Evolutionary conservation across 2,329 filamentous ascomycete genomes (phyloP).

Genomic region (Talaromyces sp.): DNA sequence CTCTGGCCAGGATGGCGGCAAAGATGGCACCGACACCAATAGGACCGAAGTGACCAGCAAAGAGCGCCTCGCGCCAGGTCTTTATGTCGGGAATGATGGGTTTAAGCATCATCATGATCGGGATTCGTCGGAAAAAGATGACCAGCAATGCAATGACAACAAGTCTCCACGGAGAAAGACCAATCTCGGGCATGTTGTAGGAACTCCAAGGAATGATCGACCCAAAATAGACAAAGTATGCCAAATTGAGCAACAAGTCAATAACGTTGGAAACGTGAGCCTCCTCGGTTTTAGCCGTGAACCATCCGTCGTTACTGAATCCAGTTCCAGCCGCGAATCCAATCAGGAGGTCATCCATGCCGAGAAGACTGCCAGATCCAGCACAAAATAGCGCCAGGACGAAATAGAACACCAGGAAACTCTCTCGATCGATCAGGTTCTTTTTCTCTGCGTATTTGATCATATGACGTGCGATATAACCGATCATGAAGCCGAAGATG

Average conservation of each 20-base stretch:
- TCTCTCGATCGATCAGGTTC: conserved; percentile 89
- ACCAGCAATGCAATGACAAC: conserved; percentile 93
- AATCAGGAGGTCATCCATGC: conserved; percentile 88
- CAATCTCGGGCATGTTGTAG: conserved; percentile 71
- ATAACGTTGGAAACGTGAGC: conserved; percentile 99
- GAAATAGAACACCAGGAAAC: conserved; percentile 98
- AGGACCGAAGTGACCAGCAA: conserved; percentile 94
- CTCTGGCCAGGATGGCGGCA: conserved; percentile 83
- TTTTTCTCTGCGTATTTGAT: conserved; percentile 82
- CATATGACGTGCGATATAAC: conserved; percentile 83
- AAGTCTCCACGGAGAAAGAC: conserved; percentile 79
- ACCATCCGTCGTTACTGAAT: conserved; percentile 99
- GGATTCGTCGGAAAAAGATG: conserved; percentile 91
- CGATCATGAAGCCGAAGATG: conserved; percentile 78
- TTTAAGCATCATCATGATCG: conserved; percentile 87
- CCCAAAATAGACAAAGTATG: conserved; percentile 96
- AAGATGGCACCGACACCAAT: conserved; percentile 98
- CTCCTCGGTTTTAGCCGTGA: conserved; percentile 95
- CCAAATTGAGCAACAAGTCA: conserved; percentile 90
- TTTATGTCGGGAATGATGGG: conserved; percentile 94
- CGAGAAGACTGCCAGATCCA: conserved; percentile 84
- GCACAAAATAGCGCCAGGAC: conserved; percentile 93
- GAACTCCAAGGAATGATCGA: conserved; percentile 95
- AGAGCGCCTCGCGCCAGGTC: conserved; percentile 94
- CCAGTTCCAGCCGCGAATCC: conserved; percentile 96